Evolutionary conservation across 106 monocot genomes (phyloP), one percentile per base, ranked within the genome.

Genomic region (Xerophyta viscosa): DNA sequence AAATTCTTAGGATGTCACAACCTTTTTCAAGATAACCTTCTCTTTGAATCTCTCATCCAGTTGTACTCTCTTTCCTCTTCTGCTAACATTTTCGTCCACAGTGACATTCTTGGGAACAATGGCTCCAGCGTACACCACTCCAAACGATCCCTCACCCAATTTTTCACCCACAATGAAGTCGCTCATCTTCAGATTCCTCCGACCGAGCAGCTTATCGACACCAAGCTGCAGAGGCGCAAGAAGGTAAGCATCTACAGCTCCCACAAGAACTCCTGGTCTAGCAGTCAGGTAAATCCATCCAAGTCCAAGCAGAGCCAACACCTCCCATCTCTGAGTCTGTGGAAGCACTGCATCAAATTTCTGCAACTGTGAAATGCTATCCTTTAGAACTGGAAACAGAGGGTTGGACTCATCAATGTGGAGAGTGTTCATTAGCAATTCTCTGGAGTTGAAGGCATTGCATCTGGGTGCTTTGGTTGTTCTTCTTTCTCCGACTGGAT

Each of bases 11-110:
- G 10, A 33, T 6, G 33, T 33, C 5, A 10, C 10, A 10, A 51
- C 91, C 87, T 93, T 93, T 49, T 93, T 93, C 58, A 93, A 46
- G 20, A 93, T 81, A 51, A 93, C 93, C 57, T 57, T 88, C 46
- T 88, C 69, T 56, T 83, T 93, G 60, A 77, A 83, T 61, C 71
- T 71, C 24, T 44, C 74, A 63, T 88, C 87, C 25, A 58, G 20
- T 44, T 62, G 50, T 56, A 71, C 19, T 44, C 56, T 68, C 57
- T 39, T 71, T 46, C 57, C 54, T 23, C 67, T 57, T 60, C 48
- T 71, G 31, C 59, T 68, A 33, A 75, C 37, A 47, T 64, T 66
- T 41, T 72, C 84, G 27, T 88, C 93, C 31, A 57, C 33, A 7
- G 0, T 54, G 14, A 67, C 55, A 65, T 72, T 58, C 72, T 72